Base-by-base conservation (phyloP, 75 land plant genomes). In the Chamaecyparis obtusa region DNA sequence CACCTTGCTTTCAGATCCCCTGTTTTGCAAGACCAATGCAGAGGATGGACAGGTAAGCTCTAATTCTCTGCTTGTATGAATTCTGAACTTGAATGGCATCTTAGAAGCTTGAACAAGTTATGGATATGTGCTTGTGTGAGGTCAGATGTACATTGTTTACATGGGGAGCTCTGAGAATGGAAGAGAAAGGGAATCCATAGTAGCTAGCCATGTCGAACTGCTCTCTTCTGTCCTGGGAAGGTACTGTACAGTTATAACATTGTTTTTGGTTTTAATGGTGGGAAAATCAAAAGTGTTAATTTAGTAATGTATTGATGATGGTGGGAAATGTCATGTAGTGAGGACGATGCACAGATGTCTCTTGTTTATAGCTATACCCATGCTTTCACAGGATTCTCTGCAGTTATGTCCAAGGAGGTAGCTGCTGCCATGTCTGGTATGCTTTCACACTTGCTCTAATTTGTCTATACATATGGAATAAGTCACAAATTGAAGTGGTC, bases 331-430 rank as follows among this genome's bases (percentile, higher is more conserved):
- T 37, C 71, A 33, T 49, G 83, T 90, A 96, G 96, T 78, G 85
- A 91, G 81, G 90, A 90, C 49, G 91, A 87, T 36, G 96, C 89
- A 36, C 90, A 93, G 72, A 37, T 86, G n/a, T 88, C 93, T 5
- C 71, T 96, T 9, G 90, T 92, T 21, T 92, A 95, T 71, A 90
- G 90, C 82, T 96, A 96, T 60, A 75, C 85, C 74, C 95, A 96
- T 88, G 91, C 94, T 85, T 91, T 96, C 87, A 93, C 78, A 27
- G 98, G 98, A 1, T 96, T 96, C 87, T 93, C 98, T 30, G 98
- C 97, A 30, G 88, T 93, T 91, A 94, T 96, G 41, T 90, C 95
- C 0, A 85, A 89, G 75, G 77, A 86, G 32, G 94, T 93, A 89
- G 96, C 94, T 33, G 78, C 87, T 71, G 17, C 77, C 11, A 74